These are phyloP conservation scores for Tylopilus rubrobrunneus DNA, from an alignment of 768 basidiomycete species.

Conservation along the genomic window DNA sequence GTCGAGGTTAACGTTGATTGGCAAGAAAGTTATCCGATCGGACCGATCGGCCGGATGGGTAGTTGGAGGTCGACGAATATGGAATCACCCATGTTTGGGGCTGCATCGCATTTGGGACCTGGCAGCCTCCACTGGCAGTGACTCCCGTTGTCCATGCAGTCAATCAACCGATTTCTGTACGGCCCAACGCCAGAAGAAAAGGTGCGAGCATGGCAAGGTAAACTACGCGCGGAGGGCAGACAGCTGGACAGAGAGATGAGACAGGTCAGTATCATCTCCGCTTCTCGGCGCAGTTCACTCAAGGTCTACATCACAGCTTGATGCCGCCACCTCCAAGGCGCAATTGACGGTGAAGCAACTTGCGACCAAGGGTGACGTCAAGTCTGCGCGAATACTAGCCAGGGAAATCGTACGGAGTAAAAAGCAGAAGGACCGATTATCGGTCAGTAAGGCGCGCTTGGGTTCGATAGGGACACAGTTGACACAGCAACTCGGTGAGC, in stretches of 20 bases:
- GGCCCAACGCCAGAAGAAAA: conserved; percentile 96
- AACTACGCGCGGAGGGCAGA: conserved; percentile 78
- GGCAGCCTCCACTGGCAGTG: background rate
- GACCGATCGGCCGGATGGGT: background rate
- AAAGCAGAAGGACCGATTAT: conserved; percentile 90
- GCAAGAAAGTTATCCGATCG: background rate
- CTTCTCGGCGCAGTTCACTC: conserved; percentile 9
- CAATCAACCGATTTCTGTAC: conserved; percentile 91
- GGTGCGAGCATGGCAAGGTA: conserved; percentile 87
- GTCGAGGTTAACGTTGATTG: background rate
- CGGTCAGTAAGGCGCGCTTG: conserved; percentile 88
- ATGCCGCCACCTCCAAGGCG: conserved; percentile 76
- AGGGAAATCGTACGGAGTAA: conserved; percentile 91
- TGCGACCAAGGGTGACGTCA: conserved; percentile 86
- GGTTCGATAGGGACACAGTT: conserved; percentile 89
- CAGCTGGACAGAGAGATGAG: conserved; percentile 90
- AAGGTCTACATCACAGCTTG: conserved; percentile 52
- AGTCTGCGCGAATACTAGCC: conserved; percentile 89
- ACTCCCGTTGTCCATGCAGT: conserved; percentile 53
- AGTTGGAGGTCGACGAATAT: conserved; percentile 4
- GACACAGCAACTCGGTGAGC: conserved; percentile 85
- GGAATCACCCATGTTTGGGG: background rate
- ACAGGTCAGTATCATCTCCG: conserved; percentile 60
- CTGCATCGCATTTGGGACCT: conserved; percentile 12
- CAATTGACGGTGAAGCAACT: conserved; percentile 80